A percentile compares a stretch with the other conserved stretches of the same genome.
Conservation (phyloP, 228 moss, liverwort and hornwort genomes). For the Sphagnum magellanicum region DNA sequence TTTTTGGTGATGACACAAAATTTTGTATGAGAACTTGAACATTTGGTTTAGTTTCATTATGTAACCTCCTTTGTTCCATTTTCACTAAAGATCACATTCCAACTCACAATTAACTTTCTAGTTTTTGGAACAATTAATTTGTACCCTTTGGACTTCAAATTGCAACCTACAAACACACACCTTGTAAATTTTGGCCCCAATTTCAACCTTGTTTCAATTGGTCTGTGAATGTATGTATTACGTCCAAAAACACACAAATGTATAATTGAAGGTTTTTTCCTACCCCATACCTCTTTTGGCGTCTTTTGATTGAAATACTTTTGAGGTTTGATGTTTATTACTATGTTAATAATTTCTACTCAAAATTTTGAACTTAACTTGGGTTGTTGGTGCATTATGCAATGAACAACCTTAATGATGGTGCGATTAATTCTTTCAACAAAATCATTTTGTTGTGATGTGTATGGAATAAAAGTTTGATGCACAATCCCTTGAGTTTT, state of each 20-base stretch:
- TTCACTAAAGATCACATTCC: conserved; percentile 7
- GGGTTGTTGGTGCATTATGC: not conserved
- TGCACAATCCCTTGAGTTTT: not conserved
- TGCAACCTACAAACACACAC: not conserved
- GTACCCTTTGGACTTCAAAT: not conserved
- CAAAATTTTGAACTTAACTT: conserved; percentile 1
- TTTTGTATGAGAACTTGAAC: too few species aligned
- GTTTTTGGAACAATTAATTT: not conserved
- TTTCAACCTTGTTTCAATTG: not conserved
- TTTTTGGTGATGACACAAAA: too few species aligned
- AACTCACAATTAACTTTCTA: not conserved
- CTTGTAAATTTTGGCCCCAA: not conserved
- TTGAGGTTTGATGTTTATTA: not conserved
- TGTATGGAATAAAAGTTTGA: not conserved
- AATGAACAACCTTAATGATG: not conserved
- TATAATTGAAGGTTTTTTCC: not conserved
- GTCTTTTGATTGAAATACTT: not conserved
- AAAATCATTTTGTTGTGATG: conserved; percentile 10
- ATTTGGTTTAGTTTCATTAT: too few species aligned
- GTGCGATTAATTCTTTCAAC: conserved; percentile 2
- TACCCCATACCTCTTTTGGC: not conserved
- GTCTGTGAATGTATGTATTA: not conserved
- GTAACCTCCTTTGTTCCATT: too few species aligned
- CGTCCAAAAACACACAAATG: not conserved
- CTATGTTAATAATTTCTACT: not conserved